Evolutionary conservation across 1,284 basidiomycete genomes (phyloP).

Genomic region (Sanghuangporus weigelae): DNA sequence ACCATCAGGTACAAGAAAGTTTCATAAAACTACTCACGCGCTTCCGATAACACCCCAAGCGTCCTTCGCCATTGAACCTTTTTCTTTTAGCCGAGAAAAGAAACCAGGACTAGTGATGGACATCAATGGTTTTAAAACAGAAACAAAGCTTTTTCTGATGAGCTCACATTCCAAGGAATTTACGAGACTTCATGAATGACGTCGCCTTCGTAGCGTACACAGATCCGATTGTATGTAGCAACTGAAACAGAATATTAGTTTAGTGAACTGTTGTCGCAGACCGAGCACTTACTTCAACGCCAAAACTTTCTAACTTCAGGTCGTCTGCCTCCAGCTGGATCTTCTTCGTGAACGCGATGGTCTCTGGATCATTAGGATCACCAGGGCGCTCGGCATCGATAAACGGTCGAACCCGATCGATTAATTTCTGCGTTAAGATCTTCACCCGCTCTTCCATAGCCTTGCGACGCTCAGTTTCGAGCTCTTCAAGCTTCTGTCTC

Average conservation of each 20-base stretch:
- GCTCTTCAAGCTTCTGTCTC: slow-evolving; percentile 72
- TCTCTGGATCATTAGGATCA: slow-evolving; percentile 82
- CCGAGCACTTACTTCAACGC: slow-evolving; percentile 70
- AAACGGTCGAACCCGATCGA: slow-evolving; percentile 81
- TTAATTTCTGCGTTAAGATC: slow-evolving; percentile 69
- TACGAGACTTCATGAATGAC: slow-evolving; percentile 87
- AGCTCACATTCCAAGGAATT: slow-evolving; percentile 83
- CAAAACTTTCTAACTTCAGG: slow-evolving; percentile 97
- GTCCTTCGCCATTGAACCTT: slow-evolving; percentile 88
- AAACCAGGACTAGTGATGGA: slow-evolving; percentile 70
- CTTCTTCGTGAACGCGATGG: slow-evolving; percentile 66
- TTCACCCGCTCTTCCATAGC: slow-evolving; percentile 76
- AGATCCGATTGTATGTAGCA: slow-evolving; percentile 81
- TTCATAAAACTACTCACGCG: slow-evolving; percentile 51
- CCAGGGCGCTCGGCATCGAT: slow-evolving; percentile 89
- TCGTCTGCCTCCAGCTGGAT: slow-evolving; percentile 91
- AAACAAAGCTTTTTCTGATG: not conserved
- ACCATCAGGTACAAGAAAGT: not conserved
- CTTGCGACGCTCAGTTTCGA: slow-evolving; percentile 75
- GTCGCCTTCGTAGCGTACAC: slow-evolving; percentile 93
- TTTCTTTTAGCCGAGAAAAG: slow-evolving; percentile 93
- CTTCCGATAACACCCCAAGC: slow-evolving; percentile 91
- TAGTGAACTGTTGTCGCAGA: not conserved
- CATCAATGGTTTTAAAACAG: not conserved
- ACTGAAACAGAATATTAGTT: slow-evolving; percentile 33